Evolutionary conservation across 306 rosid species (phyloP).

Genomic region (Castanea mollissima): DNA sequence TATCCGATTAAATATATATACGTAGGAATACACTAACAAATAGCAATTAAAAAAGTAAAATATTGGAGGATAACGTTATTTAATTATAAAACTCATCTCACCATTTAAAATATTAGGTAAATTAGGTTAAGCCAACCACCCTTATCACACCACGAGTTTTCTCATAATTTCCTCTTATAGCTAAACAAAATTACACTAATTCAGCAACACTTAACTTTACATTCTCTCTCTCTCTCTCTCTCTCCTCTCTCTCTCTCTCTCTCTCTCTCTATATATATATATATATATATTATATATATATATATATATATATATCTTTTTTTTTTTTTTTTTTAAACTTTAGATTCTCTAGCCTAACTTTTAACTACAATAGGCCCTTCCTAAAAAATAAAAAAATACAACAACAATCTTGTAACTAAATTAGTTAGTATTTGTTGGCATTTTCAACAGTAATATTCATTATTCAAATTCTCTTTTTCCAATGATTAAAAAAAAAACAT

Average conservation of each 20-base stretch:
- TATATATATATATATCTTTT: too few species aligned
- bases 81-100: background rate
- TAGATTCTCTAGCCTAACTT: background rate
- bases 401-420: too few species aligned
- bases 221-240: background rate
- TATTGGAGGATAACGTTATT: conserved; percentile 30
- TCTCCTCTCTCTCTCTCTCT: background rate
- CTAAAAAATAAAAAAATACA: too few species aligned
- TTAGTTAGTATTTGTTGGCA: too few species aligned
- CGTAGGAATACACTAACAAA: background rate
- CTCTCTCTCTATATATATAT: too few species aligned
- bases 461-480: too few species aligned
- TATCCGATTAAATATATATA: background rate
- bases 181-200: background rate
- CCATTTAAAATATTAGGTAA: background rate
- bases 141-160: background rate
- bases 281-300: too few species aligned
- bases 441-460: too few species aligned
- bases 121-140: background rate
- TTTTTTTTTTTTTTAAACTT: background rate
- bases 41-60: background rate
- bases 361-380: too few species aligned
- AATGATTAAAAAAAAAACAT: background rate
- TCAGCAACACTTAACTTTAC: background rate
- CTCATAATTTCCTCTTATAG: background rate